A percentile compares a stretch with the other conserved stretches of the same genome.
Conservation (phyloP, 106 monocot genomes). For the Allium cepa region DNA sequence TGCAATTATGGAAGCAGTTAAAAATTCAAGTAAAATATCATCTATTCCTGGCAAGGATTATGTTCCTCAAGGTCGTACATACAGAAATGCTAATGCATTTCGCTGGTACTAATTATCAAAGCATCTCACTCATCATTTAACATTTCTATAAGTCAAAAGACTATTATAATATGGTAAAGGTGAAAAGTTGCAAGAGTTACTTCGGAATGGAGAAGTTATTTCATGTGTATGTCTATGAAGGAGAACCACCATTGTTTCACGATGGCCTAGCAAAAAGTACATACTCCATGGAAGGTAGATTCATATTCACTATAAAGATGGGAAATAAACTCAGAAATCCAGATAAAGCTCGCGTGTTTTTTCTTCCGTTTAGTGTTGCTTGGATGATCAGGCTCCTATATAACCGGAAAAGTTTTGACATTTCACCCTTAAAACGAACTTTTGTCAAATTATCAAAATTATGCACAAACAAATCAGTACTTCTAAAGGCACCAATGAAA, state of each 20-base stretch:
- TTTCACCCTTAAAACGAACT: constrained; percentile 17
- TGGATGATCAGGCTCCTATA: constrained; percentile 44
- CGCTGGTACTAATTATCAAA: constrained; percentile 9
- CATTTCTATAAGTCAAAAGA: not conserved
- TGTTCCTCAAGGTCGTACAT: no score
- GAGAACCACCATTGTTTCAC: no score
- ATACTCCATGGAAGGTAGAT: no score
- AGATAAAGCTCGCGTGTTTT: constrained; percentile 37
- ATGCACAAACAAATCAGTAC: not conserved
- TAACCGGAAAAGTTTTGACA: constrained; percentile 11
- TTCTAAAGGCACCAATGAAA: not conserved
- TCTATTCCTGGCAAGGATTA: no score
- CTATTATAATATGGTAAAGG: no score
- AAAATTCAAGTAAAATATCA: no score
- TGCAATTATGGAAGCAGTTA: constrained; percentile 23
- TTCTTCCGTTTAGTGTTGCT: constrained; percentile 55
- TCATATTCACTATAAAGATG: constrained; percentile 46
- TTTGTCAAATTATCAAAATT: constrained; percentile 7
- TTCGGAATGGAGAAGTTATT: no score
- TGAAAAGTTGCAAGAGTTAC: constrained; percentile 39
- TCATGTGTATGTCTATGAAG: no score
- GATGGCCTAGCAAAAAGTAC: no score
- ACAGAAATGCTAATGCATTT: constrained; percentile 47
- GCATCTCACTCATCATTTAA: not conserved
- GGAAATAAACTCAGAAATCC: constrained; percentile 28